Evolutionary conservation across 768 basidiomycete genomes (phyloP).

Genomic region (Dioszegia aurantiaca): DNA sequence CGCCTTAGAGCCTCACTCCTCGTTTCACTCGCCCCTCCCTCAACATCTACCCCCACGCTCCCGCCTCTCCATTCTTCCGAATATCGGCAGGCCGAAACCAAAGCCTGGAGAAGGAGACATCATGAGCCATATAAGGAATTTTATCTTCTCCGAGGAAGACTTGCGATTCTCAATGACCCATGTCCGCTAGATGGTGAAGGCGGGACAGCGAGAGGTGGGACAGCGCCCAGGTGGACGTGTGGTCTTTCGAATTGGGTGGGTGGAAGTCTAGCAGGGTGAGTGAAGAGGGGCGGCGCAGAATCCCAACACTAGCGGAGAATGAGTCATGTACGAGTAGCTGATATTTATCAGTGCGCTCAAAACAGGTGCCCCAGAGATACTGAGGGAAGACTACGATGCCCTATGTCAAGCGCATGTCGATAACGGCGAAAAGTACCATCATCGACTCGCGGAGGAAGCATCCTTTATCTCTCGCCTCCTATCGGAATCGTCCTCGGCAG

Average conservation of each 20-base stretch:
- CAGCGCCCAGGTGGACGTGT: constrained; percentile 82
- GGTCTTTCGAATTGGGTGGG: constrained; percentile 86
- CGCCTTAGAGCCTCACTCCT: constrained; percentile 78
- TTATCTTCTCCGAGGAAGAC: constrained; percentile 66
- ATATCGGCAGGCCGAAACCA: constrained; percentile 21
- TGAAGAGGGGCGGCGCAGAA: constrained; percentile 24
- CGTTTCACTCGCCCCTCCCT: constrained; percentile 1
- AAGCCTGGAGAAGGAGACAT: constrained; percentile 27
- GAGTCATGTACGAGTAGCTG: too few species aligned
- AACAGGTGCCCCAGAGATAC: constrained; percentile 76
- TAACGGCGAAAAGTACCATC: constrained; percentile 53
- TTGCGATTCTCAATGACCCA: constrained; percentile 80
- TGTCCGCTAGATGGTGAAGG: constrained; percentile 48
- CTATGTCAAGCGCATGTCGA: constrained; percentile 8
- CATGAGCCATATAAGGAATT: constrained; percentile 75
- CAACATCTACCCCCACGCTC: not conserved
- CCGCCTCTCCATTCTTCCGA: constrained; percentile 18
- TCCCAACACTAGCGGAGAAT: too few species aligned
- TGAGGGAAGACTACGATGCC: constrained; percentile 84
- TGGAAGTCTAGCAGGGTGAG: constrained; percentile 84
- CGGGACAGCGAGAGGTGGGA: constrained; percentile 59
- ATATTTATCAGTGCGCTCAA: constrained; percentile 67
- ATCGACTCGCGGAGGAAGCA: not conserved
- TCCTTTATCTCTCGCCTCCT: not conserved
- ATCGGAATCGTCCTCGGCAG: not conserved